Base-by-base conservation (phyloP, 2,329 filamentous ascomycete species). In the Metarhizium sp. region DNA sequence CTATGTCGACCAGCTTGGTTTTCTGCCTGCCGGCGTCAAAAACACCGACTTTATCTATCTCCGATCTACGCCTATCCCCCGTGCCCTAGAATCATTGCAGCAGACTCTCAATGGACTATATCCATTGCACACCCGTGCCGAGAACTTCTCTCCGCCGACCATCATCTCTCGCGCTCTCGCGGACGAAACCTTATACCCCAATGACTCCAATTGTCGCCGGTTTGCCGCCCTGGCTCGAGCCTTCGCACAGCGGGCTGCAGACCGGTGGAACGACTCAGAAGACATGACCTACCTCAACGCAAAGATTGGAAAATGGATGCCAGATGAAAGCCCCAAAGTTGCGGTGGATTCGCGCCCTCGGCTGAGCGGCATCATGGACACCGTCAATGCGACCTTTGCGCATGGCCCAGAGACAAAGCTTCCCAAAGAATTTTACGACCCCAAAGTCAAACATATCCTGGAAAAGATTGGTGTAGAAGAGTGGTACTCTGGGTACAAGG, bases 301-400 rank as follows among this genome's bases (percentile, higher is more conserved):
- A 58, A 73, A 88, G 57, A 84, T 92, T 54, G 84, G 87, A 40
- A 90, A 88, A 68, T 95, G 87, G 83, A 95, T 97, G 88, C 90
- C 90, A 0, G 78, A 83, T 7, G 78, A 78, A 40, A 78, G 76
- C 34, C 80, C 80, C 11, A 78, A 79, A 43, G 85, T 96, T 8
- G 88, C 87, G 30, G 89, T 97, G 8, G 91, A 96, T 69, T 86
- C 85, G 1, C 86, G 86, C 57, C 94, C 94, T 0, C 80, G 92
- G 48, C 77, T 97, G 13, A 91, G 85, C 6, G 94, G 94, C 53
- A 87, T 99, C 64, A 90, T 95, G 87, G 94, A 99, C 72, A 94
- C 90, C 0, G 81, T 97, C 65, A 97, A 96, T 67, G 84, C 90
- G 6, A 95, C 90, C 0, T 77, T 88, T 13, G 92, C 92, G 2